phyloP scores from a whole-genome alignment of 2,329 filamentous ascomycete genomes.

The Epichloe sylvatica region DNA sequence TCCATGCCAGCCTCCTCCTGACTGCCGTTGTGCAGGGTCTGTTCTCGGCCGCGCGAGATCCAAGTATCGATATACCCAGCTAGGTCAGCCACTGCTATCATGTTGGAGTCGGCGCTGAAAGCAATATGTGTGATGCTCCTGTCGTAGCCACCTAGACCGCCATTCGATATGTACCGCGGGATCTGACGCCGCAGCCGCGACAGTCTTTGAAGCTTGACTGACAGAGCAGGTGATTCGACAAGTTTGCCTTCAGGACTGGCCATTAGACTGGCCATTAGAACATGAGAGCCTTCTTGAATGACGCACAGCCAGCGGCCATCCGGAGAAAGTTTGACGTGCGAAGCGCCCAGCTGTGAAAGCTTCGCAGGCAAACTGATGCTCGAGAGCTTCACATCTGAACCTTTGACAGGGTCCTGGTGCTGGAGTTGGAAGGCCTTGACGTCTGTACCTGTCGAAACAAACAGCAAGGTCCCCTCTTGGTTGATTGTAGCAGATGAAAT shows the following conservation, averaged over 20 bases:
- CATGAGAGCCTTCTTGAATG: constrained; percentile 45
- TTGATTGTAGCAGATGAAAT: constrained; percentile 65
- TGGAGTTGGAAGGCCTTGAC: constrained; percentile 65
- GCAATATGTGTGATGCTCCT: constrained; percentile 58
- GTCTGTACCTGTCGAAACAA: constrained; percentile 59
- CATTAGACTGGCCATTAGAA: constrained; percentile 35
- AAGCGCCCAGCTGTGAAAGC: constrained; percentile 50
- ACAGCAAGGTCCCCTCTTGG: constrained; percentile 55
- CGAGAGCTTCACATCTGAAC: constrained; percentile 52
- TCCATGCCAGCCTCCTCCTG: constrained; percentile 18
- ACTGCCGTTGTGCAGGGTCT: constrained; percentile 15
- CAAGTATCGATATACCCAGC: constrained; percentile 81
- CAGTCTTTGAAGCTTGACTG: constrained; percentile 32
- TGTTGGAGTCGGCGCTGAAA: constrained; percentile 68
- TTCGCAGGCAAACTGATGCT: constrained; percentile 51
- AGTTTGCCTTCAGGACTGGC: constrained; percentile 14
- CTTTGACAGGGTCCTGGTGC: constrained; percentile 33
- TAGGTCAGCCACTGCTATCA: constrained; percentile 68
- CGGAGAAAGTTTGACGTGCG: constrained; percentile 54
- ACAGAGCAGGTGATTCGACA: constrained; percentile 8
- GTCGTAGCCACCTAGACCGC: constrained; percentile 62
- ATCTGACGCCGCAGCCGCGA: constrained; percentile 39
- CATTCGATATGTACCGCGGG: constrained; percentile 42
- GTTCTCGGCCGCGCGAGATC: constrained; percentile 42
- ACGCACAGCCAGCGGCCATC: constrained; percentile 56